phyloP scores from a whole-genome alignment of 805 yeast genomes.

The Candida pini region DNA sequence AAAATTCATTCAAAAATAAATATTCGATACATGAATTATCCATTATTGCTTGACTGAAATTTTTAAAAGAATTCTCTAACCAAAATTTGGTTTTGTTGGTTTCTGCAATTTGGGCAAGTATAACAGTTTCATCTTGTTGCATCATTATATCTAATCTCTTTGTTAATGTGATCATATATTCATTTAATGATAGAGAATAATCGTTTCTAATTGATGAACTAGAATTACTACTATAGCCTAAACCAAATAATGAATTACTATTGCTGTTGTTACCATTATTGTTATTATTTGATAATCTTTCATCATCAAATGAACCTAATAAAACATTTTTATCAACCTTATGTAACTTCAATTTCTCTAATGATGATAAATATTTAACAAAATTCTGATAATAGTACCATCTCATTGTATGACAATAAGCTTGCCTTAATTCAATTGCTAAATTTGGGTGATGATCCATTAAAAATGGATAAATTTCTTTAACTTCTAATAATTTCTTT shows the following conservation, averaged over 20 bases:
- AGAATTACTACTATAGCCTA: neutral
- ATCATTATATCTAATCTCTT: slow-evolving; percentile 53
- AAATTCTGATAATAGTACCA: slow-evolving; percentile 89
- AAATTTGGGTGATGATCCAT: slow-evolving; percentile 49
- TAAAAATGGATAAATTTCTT: slow-evolving; percentile 57
- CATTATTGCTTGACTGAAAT: slow-evolving; percentile 63
- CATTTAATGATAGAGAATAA: slow-evolving; percentile 33
- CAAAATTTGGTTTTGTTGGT: slow-evolving; percentile 54
- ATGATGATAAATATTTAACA: slow-evolving; percentile 65
- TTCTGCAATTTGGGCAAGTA: slow-evolving; percentile 84
- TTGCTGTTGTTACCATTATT: slow-evolving; percentile 1
- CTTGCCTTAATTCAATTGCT: slow-evolving; percentile 68
- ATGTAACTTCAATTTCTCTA: slow-evolving; percentile 56
- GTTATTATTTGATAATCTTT: too few species aligned
- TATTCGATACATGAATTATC: slow-evolving; percentile 79
- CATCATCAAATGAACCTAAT: slow-evolving; percentile 20
- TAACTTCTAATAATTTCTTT: slow-evolving; percentile 53
- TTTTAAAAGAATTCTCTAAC: slow-evolving; percentile 69
- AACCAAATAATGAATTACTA: slow-evolving; percentile 11
- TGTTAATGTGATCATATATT: slow-evolving; percentile 51
- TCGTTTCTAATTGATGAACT: slow-evolving; percentile 1
- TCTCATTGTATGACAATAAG: slow-evolving; percentile 81
- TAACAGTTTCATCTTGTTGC: slow-evolving; percentile 52
- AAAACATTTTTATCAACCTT: slow-evolving; percentile 42
- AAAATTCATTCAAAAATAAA: slow-evolving; percentile 66